phyloP scores from a whole-genome alignment of 768 basidiomycete genomes.

The Suillus plorans region DNA sequence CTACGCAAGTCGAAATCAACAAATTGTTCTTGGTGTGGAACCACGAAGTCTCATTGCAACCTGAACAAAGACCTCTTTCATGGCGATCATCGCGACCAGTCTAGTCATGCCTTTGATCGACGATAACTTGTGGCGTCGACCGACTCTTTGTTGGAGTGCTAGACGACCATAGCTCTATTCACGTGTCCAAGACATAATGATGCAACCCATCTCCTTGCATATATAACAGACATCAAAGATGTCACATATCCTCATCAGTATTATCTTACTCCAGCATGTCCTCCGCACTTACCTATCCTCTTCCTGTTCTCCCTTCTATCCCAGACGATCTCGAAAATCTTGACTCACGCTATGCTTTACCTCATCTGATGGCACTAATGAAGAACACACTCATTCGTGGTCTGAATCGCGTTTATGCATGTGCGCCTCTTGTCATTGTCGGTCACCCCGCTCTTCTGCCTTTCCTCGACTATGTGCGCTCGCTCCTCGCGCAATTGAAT shows the following conservation, averaged over 20 bases:
- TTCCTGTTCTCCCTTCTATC: slow-evolving; percentile 6
- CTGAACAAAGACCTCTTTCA: not conserved
- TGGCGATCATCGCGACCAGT: not conserved
- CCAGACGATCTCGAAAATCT: slow-evolving; percentile 6
- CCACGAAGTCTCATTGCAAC: not conserved
- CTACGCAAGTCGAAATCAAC: not conserved
- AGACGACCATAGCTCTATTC: not conserved
- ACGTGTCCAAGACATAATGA: not conserved
- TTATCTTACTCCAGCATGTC: not conserved
- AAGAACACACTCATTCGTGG: slow-evolving; percentile 12
- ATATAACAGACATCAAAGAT: slow-evolving; percentile 3
- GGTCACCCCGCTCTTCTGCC: not conserved
- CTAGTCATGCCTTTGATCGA: not conserved
- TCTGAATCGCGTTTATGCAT: slow-evolving; percentile 7
- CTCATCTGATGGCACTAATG: slow-evolving; percentile 10
- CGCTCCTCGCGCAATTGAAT: not conserved
- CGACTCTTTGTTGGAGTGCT: not conserved
- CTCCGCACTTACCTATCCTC: slow-evolving; percentile 6
- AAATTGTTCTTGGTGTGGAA: not conserved
- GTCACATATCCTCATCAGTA: not conserved
- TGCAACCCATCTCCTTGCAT: not conserved
- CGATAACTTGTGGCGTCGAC: not conserved
- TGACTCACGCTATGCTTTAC: slow-evolving; percentile 5
- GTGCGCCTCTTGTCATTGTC: slow-evolving; percentile 1
- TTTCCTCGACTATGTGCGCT: slow-evolving; percentile 9